Conservation (phyloP, 208 protist species). For the Crithidia expoeki region DNA sequence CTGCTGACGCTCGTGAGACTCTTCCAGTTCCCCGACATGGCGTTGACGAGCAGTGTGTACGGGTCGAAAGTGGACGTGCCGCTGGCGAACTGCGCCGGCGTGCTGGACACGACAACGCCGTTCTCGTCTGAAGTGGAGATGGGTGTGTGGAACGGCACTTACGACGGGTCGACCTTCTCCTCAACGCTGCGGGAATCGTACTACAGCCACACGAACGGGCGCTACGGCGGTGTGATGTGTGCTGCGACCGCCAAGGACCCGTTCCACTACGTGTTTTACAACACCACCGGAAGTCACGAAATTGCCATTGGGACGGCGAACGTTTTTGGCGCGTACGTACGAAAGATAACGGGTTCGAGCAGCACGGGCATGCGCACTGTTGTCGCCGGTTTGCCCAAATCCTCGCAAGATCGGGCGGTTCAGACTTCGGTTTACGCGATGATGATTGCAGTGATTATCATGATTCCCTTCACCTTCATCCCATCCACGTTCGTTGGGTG, state of each 20-base stretch:
- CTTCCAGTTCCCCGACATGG: constrained; percentile 5
- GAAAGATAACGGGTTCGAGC: constrained; percentile 13
- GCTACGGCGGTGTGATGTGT: constrained; percentile 3
- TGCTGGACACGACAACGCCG: not conserved
- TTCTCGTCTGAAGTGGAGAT: constrained; percentile 12
- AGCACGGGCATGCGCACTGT: not conserved
- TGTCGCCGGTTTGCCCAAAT: constrained; percentile 32
- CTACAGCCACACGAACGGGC: not conserved
- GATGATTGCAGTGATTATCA: constrained; percentile 62
- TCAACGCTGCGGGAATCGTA: not conserved
- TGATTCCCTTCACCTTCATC: constrained; percentile 78
- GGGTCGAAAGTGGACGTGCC: not conserved
- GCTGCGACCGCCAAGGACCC: not conserved
- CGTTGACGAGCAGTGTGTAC: constrained; percentile 17
- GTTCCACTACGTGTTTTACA: constrained; percentile 23
- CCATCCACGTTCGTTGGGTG: constrained; percentile 67
- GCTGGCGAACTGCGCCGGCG: not conserved
- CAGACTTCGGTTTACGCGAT: constrained; percentile 58
- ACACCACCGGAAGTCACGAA: constrained; percentile 52
- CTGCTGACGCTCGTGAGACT: constrained; percentile 67
- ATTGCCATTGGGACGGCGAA: constrained; percentile 38
- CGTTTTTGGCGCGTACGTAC: constrained; percentile 38
- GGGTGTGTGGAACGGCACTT: constrained; percentile 14
- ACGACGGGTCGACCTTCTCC: not conserved
- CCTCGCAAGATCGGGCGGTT: constrained; percentile 25